Percentiles rank a stretch among this genome's conserved stretches.
Conservation (phyloP, 495 filamentous ascomycete genomes). For the Zalerion maritima region DNA sequence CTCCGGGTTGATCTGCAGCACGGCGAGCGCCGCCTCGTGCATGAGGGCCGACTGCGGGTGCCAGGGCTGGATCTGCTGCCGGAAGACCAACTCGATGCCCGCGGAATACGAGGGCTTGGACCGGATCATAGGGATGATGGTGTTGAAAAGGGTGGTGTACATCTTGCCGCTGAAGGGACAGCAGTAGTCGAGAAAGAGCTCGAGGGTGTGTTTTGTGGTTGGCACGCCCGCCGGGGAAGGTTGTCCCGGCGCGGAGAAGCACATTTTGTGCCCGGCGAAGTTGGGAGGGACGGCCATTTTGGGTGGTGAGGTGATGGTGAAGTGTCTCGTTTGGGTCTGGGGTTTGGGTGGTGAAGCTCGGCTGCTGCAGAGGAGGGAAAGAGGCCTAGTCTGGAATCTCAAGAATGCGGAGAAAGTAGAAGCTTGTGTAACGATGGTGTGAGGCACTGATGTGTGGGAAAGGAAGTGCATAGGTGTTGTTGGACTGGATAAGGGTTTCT, state of each 20-base stretch:
- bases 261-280: slow-evolving; percentile 55
- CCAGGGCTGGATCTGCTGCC: slow-evolving; percentile 92
- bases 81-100: slow-evolving; percentile 59
- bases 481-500: too few relatives aligned
- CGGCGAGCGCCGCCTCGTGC: slow-evolving; percentile 77
- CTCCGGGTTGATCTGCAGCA: slow-evolving; percentile 47
- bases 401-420: too few relatives aligned
- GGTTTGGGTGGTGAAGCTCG: too few relatives aligned
- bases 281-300: slow-evolving; percentile 65
- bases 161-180: slow-evolving; percentile 54
- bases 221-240: slow-evolving; percentile 21
- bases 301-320: slow-evolving; percentile 5
- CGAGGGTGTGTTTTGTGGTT: slow-evolving; percentile 52
- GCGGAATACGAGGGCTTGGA: slow-evolving; percentile 35
- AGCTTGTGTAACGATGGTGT: too few relatives aligned
- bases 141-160: slow-evolving; percentile 54
- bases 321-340: slow-evolving; percentile 2
- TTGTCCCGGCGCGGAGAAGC: slow-evolving; percentile 14
- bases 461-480: too few relatives aligned
- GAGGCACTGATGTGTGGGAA: too few relatives aligned
- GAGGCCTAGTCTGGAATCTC: too few relatives aligned
- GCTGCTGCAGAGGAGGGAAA: too few relatives aligned
- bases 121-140: slow-evolving; percentile 39
- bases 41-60: slow-evolving; percentile 77
- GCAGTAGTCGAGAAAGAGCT: slow-evolving; percentile 77